Evolutionary conservation across 208 protist species (phyloP).

Genomic region (Wallacemonas collosoma): DNA sequence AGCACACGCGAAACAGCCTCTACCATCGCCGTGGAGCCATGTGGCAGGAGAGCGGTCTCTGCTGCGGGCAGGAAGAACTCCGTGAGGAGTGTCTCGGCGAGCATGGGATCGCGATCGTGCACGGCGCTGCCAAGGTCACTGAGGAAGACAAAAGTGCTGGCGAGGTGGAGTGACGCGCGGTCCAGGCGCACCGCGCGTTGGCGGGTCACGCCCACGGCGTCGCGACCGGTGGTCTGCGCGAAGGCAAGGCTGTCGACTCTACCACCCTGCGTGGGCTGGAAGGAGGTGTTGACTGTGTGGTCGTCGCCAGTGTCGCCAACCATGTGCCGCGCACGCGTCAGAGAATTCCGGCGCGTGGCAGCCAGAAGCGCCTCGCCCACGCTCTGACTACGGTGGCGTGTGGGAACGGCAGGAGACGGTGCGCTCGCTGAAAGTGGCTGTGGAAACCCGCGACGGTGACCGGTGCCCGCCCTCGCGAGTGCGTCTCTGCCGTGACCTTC

Average conservation of each 20-base stretch:
- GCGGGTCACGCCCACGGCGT: not conserved
- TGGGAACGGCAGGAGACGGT: not conserved
- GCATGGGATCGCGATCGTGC: conserved; percentile 5
- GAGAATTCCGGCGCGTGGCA: conserved; percentile 8
- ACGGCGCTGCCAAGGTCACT: conserved; percentile 37
- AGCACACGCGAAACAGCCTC: conserved; percentile 68
- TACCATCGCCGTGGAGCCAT: conserved; percentile 52
- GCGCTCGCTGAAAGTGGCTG: too few species aligned
- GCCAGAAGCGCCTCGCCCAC: conserved; percentile 25
- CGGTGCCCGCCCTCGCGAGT: too few species aligned
- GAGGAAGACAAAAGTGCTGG: conserved; percentile 56
- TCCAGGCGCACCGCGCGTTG: conserved; percentile 45
- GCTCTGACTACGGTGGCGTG: conserved; percentile 24
- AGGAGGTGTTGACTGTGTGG: not conserved
- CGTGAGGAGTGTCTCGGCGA: conserved; percentile 38
- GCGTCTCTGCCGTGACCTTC: too few species aligned
- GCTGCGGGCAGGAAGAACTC: conserved; percentile 52
- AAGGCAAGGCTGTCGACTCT: not conserved
- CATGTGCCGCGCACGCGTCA: not conserved
- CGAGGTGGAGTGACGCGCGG: conserved; percentile 38
- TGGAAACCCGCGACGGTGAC: too few species aligned
- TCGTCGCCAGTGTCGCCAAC: not conserved
- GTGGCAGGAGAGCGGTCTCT: conserved; percentile 37
- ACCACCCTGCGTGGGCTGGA: not conserved
- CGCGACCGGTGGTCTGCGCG: not conserved